Conservation (phyloP, 257 asterid genomes). For the Solanum sitiens region DNA sequence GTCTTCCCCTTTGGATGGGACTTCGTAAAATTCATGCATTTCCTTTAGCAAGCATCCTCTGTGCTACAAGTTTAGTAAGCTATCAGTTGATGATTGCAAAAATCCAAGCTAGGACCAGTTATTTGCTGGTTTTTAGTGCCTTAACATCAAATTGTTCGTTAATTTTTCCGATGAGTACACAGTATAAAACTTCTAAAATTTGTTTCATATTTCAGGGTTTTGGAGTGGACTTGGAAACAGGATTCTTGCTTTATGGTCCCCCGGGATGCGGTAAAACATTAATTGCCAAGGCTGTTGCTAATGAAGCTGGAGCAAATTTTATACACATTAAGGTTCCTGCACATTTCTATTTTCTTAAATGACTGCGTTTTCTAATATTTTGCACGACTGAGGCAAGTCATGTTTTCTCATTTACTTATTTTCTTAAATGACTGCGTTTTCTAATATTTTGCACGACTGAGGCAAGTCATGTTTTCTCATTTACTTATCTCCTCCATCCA, state of each 20-base stretch:
- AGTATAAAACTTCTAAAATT: background rate
- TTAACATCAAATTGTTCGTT: background rate
- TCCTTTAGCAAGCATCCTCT: background rate
- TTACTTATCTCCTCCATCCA: conserved; percentile 12
- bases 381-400: background rate
- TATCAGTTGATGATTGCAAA: background rate
- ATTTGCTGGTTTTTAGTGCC: background rate
- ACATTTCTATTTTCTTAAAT: background rate
- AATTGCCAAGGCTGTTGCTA: conserved; percentile 95
- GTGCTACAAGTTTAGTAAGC: background rate
- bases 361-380: background rate
- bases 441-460: background rate
- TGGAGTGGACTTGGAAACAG: conserved; percentile 56
- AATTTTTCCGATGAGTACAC: background rate
- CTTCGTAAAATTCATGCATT: background rate
- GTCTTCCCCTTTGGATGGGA: background rate
- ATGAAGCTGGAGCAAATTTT: conserved; percentile 86
- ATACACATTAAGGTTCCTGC: conserved; percentile 69
- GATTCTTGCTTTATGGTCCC: conserved; percentile 93
- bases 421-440: background rate
- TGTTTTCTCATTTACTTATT: background rate
- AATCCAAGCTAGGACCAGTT: background rate
- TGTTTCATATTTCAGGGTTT: conserved; percentile 35
- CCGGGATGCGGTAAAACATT: conserved; percentile 97
- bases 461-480: background rate